Evolutionary conservation across 805 yeast genomes (phyloP).

Genomic region (Myxozyma neotropica): DNA sequence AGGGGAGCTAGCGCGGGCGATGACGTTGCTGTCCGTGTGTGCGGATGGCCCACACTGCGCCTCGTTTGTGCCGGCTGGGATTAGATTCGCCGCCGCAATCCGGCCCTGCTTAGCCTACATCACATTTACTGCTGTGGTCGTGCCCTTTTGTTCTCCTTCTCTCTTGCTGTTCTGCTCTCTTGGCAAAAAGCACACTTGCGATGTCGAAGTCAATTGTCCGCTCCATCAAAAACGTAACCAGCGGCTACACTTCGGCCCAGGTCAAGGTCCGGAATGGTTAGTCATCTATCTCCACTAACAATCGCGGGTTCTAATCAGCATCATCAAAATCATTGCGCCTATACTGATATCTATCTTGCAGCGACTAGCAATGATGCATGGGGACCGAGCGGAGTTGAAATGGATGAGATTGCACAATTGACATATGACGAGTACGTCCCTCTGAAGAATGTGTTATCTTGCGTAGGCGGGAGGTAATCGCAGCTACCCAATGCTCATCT

Average conservation of each 20-base stretch:
- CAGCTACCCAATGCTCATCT: not conserved
- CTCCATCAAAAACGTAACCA: slow-evolving; percentile 70
- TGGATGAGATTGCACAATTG: slow-evolving; percentile 79
- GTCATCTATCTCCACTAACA: not conserved
- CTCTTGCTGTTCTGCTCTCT: no score
- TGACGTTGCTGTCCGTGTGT: no score
- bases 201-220: slow-evolving; percentile 29
- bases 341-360: slow-evolving; percentile 5
- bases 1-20: no score
- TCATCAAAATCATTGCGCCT: no score
- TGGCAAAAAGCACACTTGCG: not conserved
- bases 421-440: slow-evolving; percentile 62
- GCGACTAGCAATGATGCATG: slow-evolving; percentile 87
- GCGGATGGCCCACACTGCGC: no score
- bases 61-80: no score
- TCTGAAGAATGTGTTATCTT: no score
- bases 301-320: not conserved
- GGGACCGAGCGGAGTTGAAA: slow-evolving; percentile 77
- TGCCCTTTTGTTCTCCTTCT: no score
- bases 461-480: no score
- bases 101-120: no score
- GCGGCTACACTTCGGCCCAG: slow-evolving; percentile 85
- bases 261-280: slow-evolving; percentile 73
- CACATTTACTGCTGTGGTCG: no score
- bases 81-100: no score